These are phyloP conservation scores for Clarkia xantiana DNA, from an alignment of 345 rosid genomes.

Conservation along the genomic window DNA sequence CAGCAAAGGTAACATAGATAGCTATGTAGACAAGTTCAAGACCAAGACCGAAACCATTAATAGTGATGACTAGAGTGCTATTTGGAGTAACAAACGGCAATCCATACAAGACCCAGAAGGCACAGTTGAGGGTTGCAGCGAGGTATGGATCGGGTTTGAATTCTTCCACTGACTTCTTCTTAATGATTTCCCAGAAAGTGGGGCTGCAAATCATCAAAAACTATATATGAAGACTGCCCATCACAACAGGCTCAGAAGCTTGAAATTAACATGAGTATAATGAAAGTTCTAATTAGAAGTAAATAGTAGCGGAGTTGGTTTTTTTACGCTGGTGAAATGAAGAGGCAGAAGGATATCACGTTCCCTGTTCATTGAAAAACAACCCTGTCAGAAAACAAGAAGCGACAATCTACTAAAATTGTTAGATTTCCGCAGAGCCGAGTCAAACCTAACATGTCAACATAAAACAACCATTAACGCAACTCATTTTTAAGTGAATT, in stretches of 20 bases:
- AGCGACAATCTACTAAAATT: background rate
- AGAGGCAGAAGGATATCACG: conserved; percentile 24
- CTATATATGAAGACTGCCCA: no score
- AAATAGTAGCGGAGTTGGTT: background rate
- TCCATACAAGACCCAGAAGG: conserved; percentile 28
- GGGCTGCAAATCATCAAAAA: conserved; percentile 16
- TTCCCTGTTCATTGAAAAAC: conserved; percentile 19
- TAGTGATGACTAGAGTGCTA: conserved; percentile 28
- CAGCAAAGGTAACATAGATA: conserved; percentile 15
- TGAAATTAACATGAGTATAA: background rate
- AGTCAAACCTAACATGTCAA: no score
- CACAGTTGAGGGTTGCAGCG: conserved; percentile 23
- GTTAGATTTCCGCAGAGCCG: no score
- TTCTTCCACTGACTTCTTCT: conserved; percentile 28
- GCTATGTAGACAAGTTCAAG: conserved; percentile 18
- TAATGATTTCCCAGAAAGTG: conserved; percentile 20
- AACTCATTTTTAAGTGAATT: no score
- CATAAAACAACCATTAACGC: no score
- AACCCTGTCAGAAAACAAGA: background rate
- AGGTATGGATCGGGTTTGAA: conserved; percentile 29
- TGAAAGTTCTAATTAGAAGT: background rate
- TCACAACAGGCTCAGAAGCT: no score
- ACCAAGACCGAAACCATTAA: conserved; percentile 20
- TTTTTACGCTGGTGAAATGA: conserved; percentile 30
- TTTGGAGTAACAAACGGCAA: conserved; percentile 27